Base-by-base conservation (phyloP, 371 early-diverging fungal species). In the Smittium mucronatum region DNA sequence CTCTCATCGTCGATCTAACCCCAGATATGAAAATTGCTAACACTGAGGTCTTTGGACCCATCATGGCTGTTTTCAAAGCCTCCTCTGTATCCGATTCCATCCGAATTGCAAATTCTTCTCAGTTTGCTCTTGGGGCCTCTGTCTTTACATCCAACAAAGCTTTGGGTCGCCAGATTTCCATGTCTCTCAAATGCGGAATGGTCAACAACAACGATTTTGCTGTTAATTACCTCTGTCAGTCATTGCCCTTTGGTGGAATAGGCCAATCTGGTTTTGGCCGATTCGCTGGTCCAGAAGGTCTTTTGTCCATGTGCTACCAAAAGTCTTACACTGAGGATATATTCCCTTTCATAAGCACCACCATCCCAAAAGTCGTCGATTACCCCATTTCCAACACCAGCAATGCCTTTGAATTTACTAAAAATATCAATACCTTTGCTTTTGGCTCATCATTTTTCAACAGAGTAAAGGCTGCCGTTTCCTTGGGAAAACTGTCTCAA, bases 171-270 rank as follows among this genome's bases (percentile, higher is more conserved):
- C 79, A 80, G 25, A 80, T 93, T 70, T 82, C 87, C 33, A 76
- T 84, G 34, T 75, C 74, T n/a, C 78, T 93, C 65, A 83, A 84
- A 70, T 82, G 82, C 0, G 93, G 93, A 35, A 93, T 93, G 92
- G 75, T 86, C 70, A 93, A 93, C 64, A 80, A 92, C 72, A 93
- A 93, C 72, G 93, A 92, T 76, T 93, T 91, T 73, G 93, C 87
- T 26, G 87, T 87, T 72, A 91, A 89, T 69, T 93, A 93, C 69
- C 82, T 93, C 17, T 89, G 90, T 73, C 91, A 90, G 73, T 82
- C 88, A 28, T 76, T 92, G 68, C 92, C 92, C 16, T 92, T 92
- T 79, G 92, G 91, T 36, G 92, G 92, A 69, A 87, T 91, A 11
- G 89, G 89, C 31, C 85, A 83, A 58, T 86, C 86, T 67, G 92